phyloP scores from a whole-genome alignment of 129 eudicot species.

The Kitagawia praeruptora region DNA sequence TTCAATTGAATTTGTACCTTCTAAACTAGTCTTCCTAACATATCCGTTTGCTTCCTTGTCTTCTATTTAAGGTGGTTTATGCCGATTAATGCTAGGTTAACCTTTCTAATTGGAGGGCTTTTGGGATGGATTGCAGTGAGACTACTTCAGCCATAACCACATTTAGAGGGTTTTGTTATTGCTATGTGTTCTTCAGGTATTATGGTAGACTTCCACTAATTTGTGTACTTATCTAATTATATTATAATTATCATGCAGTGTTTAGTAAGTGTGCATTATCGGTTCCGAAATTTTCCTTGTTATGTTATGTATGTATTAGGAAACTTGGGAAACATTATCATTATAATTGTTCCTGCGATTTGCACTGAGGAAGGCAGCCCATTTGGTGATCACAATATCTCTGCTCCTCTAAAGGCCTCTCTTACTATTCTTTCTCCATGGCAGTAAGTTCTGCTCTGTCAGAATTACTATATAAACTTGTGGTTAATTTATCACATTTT shows the following conservation, averaged over 20 bases:
- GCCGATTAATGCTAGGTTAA: too few species aligned
- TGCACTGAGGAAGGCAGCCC: constrained; percentile 98
- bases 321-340: constrained; percentile 70
- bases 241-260: background rate
- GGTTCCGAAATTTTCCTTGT: background rate
- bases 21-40: too few species aligned
- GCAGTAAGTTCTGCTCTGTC: constrained; percentile 37
- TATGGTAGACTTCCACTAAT: too few species aligned
- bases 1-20: too few species aligned
- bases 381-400: constrained; percentile 58
- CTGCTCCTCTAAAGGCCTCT: constrained; percentile 64
- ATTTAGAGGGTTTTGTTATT: too few species aligned
- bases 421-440: constrained; percentile 85
- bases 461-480: background rate
- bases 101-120: too few species aligned
- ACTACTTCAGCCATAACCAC: too few species aligned
- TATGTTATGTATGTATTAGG: constrained; percentile 28
- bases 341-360: constrained; percentile 82
- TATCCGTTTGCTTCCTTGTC: too few species aligned
- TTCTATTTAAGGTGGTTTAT: too few species aligned
- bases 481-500: background rate
- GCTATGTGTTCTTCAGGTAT: too few species aligned
- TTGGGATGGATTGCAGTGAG: too few species aligned
- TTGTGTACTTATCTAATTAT: background rate
- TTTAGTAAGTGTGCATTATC: background rate